Conservation (phyloP, 2,329 filamentous ascomycete species). For the Monosporascus sp. region DNA sequence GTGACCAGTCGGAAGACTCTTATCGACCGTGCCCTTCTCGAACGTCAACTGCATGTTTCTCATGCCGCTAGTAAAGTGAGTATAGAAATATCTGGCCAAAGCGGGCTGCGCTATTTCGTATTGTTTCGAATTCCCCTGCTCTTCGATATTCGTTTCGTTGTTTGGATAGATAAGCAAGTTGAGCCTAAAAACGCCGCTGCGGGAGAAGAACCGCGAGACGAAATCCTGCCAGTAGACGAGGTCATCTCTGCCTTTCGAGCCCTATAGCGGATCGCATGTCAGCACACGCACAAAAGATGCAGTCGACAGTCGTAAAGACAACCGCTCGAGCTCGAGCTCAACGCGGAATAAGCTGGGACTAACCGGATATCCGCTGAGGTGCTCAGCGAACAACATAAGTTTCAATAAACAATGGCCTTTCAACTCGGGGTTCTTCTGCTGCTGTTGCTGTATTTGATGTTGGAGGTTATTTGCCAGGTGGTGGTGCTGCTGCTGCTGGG, state of each 20-base stretch:
- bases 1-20: constrained; percentile 56
- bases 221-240: constrained; percentile 75
- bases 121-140: constrained; percentile 59
- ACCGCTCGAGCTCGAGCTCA: background rate
- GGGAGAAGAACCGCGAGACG: constrained; percentile 76
- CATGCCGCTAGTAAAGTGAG: constrained; percentile 82
- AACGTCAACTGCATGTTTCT: constrained; percentile 81
- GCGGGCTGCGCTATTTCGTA: constrained; percentile 82
- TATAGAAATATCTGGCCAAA: constrained; percentile 82
- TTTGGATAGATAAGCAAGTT: constrained; percentile 52
- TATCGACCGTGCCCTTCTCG: constrained; percentile 58
- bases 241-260: constrained; percentile 58
- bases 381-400: constrained; percentile 58
- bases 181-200: constrained; percentile 70
- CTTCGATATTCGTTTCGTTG: constrained; percentile 35
- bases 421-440: constrained; percentile 45
- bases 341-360: constrained; percentile 16
- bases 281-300: constrained; percentile 1
- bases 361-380: constrained; percentile 53
- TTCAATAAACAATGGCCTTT: constrained; percentile 55
- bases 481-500: constrained; percentile 30
- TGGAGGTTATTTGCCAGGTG: constrained; percentile 26
- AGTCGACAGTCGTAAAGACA: too few relatives aligned
- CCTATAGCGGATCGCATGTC: constrained; percentile 31
- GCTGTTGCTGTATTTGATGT: constrained; percentile 28